A percentile compares a stretch with the other conserved stretches of the same genome.
These are phyloP conservation scores for Leptodontidium sp. DNA, from an alignment of 2,329 filamentous ascomycete species.

Conservation along the genomic window DNA sequence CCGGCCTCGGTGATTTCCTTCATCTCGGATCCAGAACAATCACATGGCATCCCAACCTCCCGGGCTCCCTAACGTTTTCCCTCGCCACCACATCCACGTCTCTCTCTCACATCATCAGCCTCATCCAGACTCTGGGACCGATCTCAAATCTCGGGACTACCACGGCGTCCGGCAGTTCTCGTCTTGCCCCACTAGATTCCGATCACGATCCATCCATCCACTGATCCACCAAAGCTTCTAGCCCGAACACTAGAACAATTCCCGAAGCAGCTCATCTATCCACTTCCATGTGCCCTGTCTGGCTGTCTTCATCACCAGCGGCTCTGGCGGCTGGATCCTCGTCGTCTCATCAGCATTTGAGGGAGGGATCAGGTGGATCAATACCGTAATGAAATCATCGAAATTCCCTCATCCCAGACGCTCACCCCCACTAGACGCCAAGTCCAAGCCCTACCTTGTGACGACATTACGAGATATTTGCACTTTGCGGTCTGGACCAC, in stretches of 20 bases:
- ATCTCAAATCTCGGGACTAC: conserved; percentile 8
- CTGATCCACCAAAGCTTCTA: conserved; percentile 13
- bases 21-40: conserved; percentile 10
- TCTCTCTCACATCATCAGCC: conserved; percentile 12
- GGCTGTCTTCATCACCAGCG: background rate
- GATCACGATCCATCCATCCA: background rate
- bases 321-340: conserved; percentile 14
- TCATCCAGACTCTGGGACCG: conserved; percentile 10
- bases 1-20: background rate
- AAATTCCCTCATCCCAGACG: conserved; percentile 7
- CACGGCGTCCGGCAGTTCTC: conserved; percentile 24
- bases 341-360: background rate
- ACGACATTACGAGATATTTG: conserved; percentile 19
- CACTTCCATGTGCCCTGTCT: conserved; percentile 12
- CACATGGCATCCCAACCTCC: conserved; percentile 16
- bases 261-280: conserved; percentile 13
- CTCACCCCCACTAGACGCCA: conserved; percentile 14
- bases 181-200: conserved; percentile 13
- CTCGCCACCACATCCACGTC: conserved; percentile 7
- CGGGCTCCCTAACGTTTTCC: conserved; percentile 1
- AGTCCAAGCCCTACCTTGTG: background rate
- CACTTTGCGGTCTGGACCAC: conserved; percentile 17
- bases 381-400: conserved; percentile 14
- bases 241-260: conserved; percentile 17
- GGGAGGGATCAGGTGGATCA: conserved; percentile 1